Percentiles rank a stretch among this genome's conserved stretches.
phyloP scores from a whole-genome alignment of 1,284 basidiomycete genomes.

The Naganishia albida region DNA sequence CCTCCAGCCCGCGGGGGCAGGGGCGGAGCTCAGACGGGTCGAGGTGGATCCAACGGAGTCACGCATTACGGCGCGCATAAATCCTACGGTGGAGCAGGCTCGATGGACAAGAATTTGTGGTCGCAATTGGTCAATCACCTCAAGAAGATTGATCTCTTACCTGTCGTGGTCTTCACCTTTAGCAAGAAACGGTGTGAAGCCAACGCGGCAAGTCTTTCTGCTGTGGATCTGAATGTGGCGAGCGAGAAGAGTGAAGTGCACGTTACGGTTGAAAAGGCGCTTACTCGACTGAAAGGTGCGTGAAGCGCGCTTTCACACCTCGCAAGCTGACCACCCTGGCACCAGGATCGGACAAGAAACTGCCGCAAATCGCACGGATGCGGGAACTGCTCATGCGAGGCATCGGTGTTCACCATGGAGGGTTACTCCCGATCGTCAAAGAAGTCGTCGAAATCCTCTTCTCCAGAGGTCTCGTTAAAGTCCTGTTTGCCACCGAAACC shows the following conservation, averaged over 20 bases:
- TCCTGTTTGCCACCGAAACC: conserved; percentile 97
- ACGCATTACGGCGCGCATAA: conserved; percentile 55
- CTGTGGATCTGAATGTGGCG: conserved; percentile 79
- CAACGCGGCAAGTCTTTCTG: conserved; percentile 85
- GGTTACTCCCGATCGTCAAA: conserved; percentile 94
- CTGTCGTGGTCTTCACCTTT: conserved; percentile 95
- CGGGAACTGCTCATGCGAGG: conserved; percentile 86
- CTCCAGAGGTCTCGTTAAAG: conserved; percentile 91
- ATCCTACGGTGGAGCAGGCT: conserved; percentile 56
- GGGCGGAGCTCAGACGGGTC: conserved; percentile 61
- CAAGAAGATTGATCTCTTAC: conserved; percentile 80
- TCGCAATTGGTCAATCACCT: conserved; percentile 87
- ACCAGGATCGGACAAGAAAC: conserved; percentile 79
- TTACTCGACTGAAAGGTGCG: conserved; percentile 84
- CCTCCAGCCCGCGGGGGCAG: conserved; percentile 47
- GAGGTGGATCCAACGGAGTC: conserved; percentile 57
- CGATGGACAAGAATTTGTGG: conserved; percentile 87
- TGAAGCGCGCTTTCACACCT: neutral
- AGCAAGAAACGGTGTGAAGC: conserved; percentile 97
- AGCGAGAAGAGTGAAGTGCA: conserved; percentile 97
- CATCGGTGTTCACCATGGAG: conserved; percentile 97
- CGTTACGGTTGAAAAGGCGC: conserved; percentile 86
- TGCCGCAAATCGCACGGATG: conserved; percentile 96
- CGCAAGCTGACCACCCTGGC: neutral
- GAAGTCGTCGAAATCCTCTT: conserved; percentile 96